phyloP scores from a whole-genome alignment of 2,329 filamentous ascomycete species.

The Xylariaceae sp. region DNA sequence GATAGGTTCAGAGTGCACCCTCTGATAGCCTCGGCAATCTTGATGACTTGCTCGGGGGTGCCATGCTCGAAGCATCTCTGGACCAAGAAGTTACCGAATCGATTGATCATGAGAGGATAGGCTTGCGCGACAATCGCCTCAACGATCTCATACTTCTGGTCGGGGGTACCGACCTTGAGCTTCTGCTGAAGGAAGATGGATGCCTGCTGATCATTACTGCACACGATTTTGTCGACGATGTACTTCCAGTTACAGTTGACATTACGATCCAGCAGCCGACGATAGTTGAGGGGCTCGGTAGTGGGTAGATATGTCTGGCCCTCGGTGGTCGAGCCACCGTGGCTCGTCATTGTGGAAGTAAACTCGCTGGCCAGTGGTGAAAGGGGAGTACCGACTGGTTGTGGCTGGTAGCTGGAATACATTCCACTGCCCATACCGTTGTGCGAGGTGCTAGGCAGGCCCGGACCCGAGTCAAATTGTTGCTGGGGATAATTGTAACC shows the following conservation, averaged over 20 bases:
- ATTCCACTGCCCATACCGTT: conserved; percentile 35
- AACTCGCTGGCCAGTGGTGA: conserved; percentile 76
- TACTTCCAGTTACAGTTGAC: conserved; percentile 99
- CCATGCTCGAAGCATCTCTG: conserved; percentile 99
- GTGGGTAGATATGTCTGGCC: conserved; percentile 79
- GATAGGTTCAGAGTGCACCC: conserved; percentile 91
- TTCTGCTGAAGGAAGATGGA: conserved; percentile 99
- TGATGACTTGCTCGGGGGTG: conserved; percentile 87
- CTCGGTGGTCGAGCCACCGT: conserved; percentile 59
- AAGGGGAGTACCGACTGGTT: conserved; percentile 53
- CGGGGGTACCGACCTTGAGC: conserved; percentile 89
- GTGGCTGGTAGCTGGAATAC: conserved; percentile 28
- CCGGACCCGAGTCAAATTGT: conserved; percentile 37
- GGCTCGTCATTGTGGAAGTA: conserved; percentile 46
- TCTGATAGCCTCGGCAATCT: conserved; percentile 90
- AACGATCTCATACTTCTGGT: conserved; percentile 97
- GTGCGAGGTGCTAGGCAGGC: conserved; percentile 31
- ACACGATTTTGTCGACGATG: conserved; percentile 98
- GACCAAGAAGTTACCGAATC: conserved; percentile 97
- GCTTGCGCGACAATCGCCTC: conserved; percentile 94
- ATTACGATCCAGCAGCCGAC: conserved; percentile 88
- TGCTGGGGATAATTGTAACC: conserved; percentile 33
- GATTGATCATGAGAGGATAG: conserved; percentile 95
- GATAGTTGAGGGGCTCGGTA: conserved; percentile 92
- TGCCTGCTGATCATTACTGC: conserved; percentile 98